Conservation (phyloP, 2,329 filamentous ascomycete species). For the Fusarium siculi region DNA sequence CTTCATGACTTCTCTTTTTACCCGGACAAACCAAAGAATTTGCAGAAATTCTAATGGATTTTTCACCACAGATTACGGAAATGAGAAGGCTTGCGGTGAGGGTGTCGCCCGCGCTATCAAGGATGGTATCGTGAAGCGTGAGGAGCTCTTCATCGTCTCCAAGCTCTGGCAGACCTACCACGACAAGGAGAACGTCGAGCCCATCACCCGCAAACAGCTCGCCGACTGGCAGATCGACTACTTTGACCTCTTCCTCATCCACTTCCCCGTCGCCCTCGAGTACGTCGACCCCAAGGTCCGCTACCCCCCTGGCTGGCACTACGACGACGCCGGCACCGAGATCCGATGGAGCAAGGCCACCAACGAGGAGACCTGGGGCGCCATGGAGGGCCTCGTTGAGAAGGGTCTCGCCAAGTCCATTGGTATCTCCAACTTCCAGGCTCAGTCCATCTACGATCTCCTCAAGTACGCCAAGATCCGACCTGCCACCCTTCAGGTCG, state of each 20-base stretch:
- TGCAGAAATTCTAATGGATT: slow-evolving; percentile 7
- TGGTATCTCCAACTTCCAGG: slow-evolving; percentile 86
- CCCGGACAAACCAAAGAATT: not conserved
- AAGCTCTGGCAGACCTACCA: slow-evolving; percentile 97
- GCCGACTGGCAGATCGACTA: slow-evolving; percentile 87
- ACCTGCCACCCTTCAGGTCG: slow-evolving; percentile 84
- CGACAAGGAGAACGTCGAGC: slow-evolving; percentile 79
- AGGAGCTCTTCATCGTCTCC: slow-evolving; percentile 90
- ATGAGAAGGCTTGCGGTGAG: slow-evolving; percentile 81
- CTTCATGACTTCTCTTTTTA: slow-evolving; percentile 29
- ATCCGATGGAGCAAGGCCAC: slow-evolving; percentile 73
- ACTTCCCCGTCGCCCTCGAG: slow-evolving; percentile 88
- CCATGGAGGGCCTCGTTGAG: slow-evolving; percentile 80
- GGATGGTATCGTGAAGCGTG: slow-evolving; percentile 82
- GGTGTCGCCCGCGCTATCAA: slow-evolving; percentile 82
- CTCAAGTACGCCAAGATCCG: slow-evolving; percentile 79
- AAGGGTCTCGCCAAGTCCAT: slow-evolving; percentile 77
- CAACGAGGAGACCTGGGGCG: slow-evolving; percentile 84
- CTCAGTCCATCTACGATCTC: slow-evolving; percentile 80
- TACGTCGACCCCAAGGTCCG: slow-evolving; percentile 83
- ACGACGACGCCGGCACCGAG: slow-evolving; percentile 68
- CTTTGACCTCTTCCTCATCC: slow-evolving; percentile 89
- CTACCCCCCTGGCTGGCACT: slow-evolving; percentile 83
- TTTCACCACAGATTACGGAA: slow-evolving; percentile 75
- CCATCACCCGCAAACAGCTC: slow-evolving; percentile 80